Base-by-base conservation (phyloP, 148 eudicot genomes). In the Camellia lanceoleosa region DNA sequence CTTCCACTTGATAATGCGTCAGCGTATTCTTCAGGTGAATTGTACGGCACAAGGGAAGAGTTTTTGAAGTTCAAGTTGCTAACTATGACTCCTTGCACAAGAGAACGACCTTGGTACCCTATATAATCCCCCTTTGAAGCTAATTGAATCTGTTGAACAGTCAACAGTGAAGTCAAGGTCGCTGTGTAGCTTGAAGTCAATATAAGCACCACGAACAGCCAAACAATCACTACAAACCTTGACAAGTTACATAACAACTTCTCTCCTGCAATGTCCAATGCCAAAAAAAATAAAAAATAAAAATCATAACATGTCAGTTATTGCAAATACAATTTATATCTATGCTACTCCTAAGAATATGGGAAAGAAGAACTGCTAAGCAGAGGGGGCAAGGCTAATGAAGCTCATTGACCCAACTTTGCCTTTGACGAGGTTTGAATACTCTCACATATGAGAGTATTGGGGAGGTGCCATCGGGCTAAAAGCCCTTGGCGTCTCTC, bases 191-290 rank as follows among this genome's bases (percentile, higher is more conserved):
- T 82, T 54, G 87, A 74, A 30, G 80, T 79, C 55, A 85, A 54
- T 23, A 85, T 79, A 14, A 85, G 80, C 16, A 85, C 88, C 10
- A 82, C 83, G n/a, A 85, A 85, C 55, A 82, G 8, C 87, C 87
- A 85, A 19, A 82, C 68, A 0, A 56, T 70, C 73, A 85, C 76
- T 7, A 80, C 79, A 43, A 86, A 80, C 67, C 81, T 83, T 42
- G 88, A 80, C 30, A 78, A 43, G 20, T 84, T 78, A 78, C 84
- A 82, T 73, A 30, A 20, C 41, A 85, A 52, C 20, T 20, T 80
- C 51, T 80, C 83, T 68, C 88, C 88, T 85, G 77, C 76, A 85
- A 69, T 74, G 46, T 43, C 6, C 46, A 74, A 59, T 23, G 42
- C 51, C 30, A 30, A 30, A 30, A 30, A 5, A 59, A 49, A 46